phyloP scores from a whole-genome alignment of 208 protist species.

The Trypanosoma brucei region DNA sequence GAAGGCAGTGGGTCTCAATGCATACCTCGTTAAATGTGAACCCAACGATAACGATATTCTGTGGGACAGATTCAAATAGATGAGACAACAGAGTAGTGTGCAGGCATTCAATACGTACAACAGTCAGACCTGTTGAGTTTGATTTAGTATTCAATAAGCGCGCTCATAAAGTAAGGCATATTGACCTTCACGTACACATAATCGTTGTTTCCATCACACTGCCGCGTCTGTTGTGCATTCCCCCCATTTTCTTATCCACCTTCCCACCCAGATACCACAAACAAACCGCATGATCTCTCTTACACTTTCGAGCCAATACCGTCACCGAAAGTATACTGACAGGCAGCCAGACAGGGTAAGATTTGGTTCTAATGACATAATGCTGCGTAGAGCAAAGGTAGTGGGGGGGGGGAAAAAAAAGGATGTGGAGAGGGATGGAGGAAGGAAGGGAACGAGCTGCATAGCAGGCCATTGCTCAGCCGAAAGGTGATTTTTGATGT shows the following conservation, averaged over 20 bases:
- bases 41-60: too few relatives aligned
- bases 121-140: constrained; percentile 10
- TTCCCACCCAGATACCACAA: too few relatives aligned
- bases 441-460: not conserved
- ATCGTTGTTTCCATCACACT: not conserved
- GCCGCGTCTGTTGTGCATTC: not conserved
- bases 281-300: not conserved
- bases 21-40: not conserved
- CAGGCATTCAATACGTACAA: not conserved
- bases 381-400: not conserved
- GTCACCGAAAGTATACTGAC: constrained; percentile 2
- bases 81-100: not conserved
- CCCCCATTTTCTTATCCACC: too few relatives aligned
- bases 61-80: too few relatives aligned
- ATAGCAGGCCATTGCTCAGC: not conserved
- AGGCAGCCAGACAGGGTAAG: constrained; percentile 4
- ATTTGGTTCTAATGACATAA: not conserved
- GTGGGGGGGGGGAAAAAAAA: not conserved
- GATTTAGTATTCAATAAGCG: not conserved
- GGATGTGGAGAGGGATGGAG: not conserved
- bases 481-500: constrained; percentile 9
- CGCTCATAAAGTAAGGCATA: not conserved
- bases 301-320: constrained; percentile 1
- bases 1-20: constrained; percentile 4
- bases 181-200: not conserved